Evolutionary conservation across 371 early-diverging fungal species (phyloP).

Genomic region (Mortierella sp.): DNA sequence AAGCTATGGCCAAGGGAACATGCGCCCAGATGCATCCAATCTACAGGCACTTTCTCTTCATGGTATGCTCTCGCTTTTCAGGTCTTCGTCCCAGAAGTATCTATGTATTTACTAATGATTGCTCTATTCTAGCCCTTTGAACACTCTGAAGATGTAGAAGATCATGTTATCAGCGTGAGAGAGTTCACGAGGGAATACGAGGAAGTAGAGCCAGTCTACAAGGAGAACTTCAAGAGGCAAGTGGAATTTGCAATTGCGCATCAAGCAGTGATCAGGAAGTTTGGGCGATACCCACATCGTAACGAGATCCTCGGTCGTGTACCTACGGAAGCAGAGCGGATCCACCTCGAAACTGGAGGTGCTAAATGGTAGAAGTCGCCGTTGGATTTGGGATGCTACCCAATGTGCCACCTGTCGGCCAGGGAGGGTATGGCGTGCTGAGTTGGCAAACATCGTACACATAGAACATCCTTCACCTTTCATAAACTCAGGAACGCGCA

Average conservation of each 20-base stretch:
- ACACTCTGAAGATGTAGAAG: slow-evolving; percentile 65
- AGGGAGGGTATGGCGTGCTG: too few species aligned
- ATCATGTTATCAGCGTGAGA: slow-evolving; percentile 60
- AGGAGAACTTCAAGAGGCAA: slow-evolving; percentile 48
- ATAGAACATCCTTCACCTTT: too few species aligned
- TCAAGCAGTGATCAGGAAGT: slow-evolving; percentile 59
- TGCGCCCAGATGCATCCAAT: slow-evolving; percentile 60
- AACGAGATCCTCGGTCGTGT: slow-evolving; percentile 60
- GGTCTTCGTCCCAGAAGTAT: neutral
- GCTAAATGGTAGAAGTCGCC: slow-evolving; percentile 23
- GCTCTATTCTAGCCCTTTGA: slow-evolving; percentile 57
- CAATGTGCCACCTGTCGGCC: neutral
- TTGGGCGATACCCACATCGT: slow-evolving; percentile 70
- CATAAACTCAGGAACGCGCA: too few species aligned
- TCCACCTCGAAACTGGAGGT: slow-evolving; percentile 50
- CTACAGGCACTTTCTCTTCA: slow-evolving; percentile 60
- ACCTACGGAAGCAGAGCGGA: slow-evolving; percentile 61
- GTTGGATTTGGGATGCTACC: too few species aligned
- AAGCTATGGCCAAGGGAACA: slow-evolving; percentile 55
- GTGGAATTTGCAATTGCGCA: slow-evolving; percentile 57
- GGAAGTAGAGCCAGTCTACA: slow-evolving; percentile 38
- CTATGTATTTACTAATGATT: neutral
- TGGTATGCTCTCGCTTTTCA: slow-evolving; percentile 41
- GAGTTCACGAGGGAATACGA: slow-evolving; percentile 56
- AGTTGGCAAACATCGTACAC: too few species aligned